phyloP scores from a whole-genome alignment of 1,284 basidiomycete species.

The Stygiomarasmius scandens region DNA sequence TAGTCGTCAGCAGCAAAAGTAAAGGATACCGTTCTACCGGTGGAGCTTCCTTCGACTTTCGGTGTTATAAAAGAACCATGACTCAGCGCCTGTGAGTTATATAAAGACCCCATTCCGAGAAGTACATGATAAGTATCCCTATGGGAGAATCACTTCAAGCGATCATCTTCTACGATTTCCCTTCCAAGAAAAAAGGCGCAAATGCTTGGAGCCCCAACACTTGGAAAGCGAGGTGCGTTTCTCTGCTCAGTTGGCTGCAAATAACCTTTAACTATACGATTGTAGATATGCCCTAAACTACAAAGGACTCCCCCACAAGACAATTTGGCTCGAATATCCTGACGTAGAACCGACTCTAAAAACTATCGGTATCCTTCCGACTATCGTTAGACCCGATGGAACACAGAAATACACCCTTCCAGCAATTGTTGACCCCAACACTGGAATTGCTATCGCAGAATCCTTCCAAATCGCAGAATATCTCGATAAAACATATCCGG shows the following conservation, averaged over 20 bases:
- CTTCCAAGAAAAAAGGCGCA: too few species aligned
- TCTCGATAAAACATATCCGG: conserved; percentile 40
- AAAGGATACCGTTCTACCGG: too few species aligned
- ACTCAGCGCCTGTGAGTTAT: too few species aligned
- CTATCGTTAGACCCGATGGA: conserved; percentile 27
- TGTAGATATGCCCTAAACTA: conserved; percentile 39
- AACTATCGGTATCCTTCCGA: conserved; percentile 33
- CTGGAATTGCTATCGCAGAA: conserved; percentile 32
- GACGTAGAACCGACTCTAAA: conserved; percentile 35
- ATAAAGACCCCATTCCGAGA: too few species aligned
- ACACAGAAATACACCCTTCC: conserved; percentile 38
- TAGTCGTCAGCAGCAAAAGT: too few species aligned
- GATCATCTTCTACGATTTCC: too few species aligned
- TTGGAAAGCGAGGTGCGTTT: conserved; percentile 7
- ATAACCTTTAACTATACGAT: background rate
- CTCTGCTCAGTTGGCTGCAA: background rate
- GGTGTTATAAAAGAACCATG: too few species aligned
- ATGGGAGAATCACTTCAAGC: too few species aligned
- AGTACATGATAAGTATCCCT: too few species aligned
- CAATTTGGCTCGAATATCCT: conserved; percentile 40
- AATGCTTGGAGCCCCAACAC: conserved; percentile 5
- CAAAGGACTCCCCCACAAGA: conserved; percentile 41
- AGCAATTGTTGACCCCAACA: conserved; percentile 36
- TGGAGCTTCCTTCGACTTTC: too few species aligned
- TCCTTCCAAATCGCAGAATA: conserved; percentile 41